Evolutionary conservation across 1,139 yeast species (phyloP), one percentile per base, ranked within the genome.

Genomic region (Lodderomyces orthopsilosis): DNA sequence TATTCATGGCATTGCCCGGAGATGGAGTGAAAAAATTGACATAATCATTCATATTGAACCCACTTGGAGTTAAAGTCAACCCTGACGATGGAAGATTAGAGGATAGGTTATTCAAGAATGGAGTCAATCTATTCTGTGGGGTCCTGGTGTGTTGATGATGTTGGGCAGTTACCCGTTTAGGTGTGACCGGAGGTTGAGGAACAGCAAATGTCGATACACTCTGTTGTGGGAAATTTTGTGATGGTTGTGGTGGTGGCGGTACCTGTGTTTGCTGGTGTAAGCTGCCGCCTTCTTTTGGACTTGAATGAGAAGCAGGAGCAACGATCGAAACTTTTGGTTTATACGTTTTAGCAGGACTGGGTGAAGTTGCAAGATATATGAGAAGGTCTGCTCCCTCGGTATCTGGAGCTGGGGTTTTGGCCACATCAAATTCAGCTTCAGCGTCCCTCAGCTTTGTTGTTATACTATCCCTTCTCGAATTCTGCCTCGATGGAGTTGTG

Each of bases 31-130:
- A 81, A 54, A 83, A 79, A 57, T 85, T 84, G 37, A 88, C 85
- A 59, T 86, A 87, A 57, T 87, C 95, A 56, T 81, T 83, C 81
- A 87, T 79, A 59, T 87, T 85, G 65, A 87, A 86, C 7, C 88
- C 89, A 3, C 88, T 84, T 0, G 87, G 85, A 28, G 82, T 78
- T 41, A 70, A 59, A 19, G 66, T 68, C 40, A 73, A 57, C 2
- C 77, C 77, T 8, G 71, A 68, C 1, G 76, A 70, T 2, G 77
- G 78, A 35, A 71, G 57, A 9, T 66, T 70, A 35, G 51, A 53
- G 7, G 50, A 39, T 33, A 53, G 54, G 44, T 56, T 62, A 48
- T 63, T 68, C 38, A 70, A 58, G 32, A 71, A 68, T 1, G 78
- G 78, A 7, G 77, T 73, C 44, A 70, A 59, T 46, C 74, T 57